Base-by-base conservation (phyloP, 1,284 basidiomycete species). In the Malassezia nana region DNA sequence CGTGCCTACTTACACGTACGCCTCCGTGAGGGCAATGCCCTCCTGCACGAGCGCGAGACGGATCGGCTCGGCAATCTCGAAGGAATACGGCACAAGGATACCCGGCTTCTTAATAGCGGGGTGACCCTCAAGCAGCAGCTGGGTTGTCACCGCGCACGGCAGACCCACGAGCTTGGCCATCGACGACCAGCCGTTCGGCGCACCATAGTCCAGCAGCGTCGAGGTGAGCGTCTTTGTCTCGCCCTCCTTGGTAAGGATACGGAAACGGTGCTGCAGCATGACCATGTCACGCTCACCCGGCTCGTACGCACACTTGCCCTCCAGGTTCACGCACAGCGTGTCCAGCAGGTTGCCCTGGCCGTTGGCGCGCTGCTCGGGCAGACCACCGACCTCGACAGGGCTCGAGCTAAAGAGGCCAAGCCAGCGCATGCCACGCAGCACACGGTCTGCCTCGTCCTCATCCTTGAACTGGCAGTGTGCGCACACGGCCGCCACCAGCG, bases 141-240 rank as follows among this genome's bases (percentile, higher is more conserved):
- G 74, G 1, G 12, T 83, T 9, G 92, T 91, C 67, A 96, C 86
- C 65, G 89, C 92, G 72, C 89, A 94, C 3, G 92, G 92, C 12
- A 96, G 77, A 63, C 92, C 92, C 47, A 95, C 91, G 1, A 86
- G 87, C 42, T 83, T 80, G 10, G 90, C 89, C 92, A 98, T 98
- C n/a, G 89, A 89, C 28, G 87, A 87, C 67, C 87, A 81, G 2
- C 90, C 90, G 55, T 77, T 78, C 1, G 79, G 67, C 59, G 81
- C 82, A 50, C 92, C 92, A 74, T 94, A 95, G 58, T 83, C 84
- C 77, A 96, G 89, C 32, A 98, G 80, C 22, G 91, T 91, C 41
- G 89, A 87, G 7, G 91, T 95, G 69, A 89, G 78, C 28, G 83
- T 90, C 79, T 92, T 82, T 83, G 84, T 79, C 69, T 85, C 80